Evolutionary conservation across 2,329 filamentous ascomycete species (phyloP).

Genomic region (Fonsecaea pedrosoi): DNA sequence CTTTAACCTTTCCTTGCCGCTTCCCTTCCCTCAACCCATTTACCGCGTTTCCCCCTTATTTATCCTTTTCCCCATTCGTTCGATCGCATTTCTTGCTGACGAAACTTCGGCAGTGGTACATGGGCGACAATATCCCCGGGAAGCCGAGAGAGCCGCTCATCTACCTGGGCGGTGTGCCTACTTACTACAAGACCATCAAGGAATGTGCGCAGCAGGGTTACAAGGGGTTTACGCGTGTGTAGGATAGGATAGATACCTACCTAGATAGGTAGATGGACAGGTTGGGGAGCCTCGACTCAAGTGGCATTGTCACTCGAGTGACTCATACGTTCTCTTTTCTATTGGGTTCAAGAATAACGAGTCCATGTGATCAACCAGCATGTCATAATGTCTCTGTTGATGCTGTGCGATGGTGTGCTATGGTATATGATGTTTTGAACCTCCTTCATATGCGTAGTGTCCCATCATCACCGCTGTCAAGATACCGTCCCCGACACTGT

Average conservation of each 20-base stretch:
- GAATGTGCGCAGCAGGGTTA: not conserved
- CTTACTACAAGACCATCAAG: conserved; percentile 37
- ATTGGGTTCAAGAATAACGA: no score
- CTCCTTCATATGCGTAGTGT: not conserved
- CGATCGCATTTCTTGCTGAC: not conserved
- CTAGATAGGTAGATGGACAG: no score
- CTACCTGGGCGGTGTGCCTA: conserved; percentile 46
- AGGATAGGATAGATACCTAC: not conserved
- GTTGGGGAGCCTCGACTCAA: no score
- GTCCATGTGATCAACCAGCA: no score
- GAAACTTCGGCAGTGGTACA: conserved; percentile 42
- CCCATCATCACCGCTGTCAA: not conserved
- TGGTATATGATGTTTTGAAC: not conserved
- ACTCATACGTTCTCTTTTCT: no score
- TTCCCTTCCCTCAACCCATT: conserved; percentile 41
- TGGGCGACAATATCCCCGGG: conserved; percentile 61
- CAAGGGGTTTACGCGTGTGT: not conserved
- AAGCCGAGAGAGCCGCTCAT: conserved; percentile 61
- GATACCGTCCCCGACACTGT: not conserved
- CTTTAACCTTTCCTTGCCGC: no score
- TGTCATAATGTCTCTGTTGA: not conserved
- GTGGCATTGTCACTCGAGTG: no score
- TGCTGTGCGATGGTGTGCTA: not conserved
- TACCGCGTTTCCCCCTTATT: not conserved
- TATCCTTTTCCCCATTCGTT: not conserved